Base-by-base conservation (phyloP, 306 rosid species). In the Pyrus communis region DNA sequence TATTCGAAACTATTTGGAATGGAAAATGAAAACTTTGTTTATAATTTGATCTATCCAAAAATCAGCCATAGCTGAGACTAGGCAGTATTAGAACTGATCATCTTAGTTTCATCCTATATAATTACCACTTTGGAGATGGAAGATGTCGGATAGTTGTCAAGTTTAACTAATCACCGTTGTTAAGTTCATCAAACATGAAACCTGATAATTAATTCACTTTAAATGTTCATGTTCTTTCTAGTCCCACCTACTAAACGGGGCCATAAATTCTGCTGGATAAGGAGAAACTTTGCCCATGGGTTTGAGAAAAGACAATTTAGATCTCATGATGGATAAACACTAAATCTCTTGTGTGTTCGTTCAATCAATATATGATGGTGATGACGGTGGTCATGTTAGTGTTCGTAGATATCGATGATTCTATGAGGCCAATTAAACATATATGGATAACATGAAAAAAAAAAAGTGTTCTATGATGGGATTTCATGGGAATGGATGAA, bases 371-470 rank as follows among this genome's bases (percentile, higher is more conserved):
- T 66, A 46, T 28, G 63, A 51, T n/a, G 28, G 79, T 77, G 80
- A 71, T 73, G 80, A 71, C 70, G 73, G 77, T 79, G 78, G 71
- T 81, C 75, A 61, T 31, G 73, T 71, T 62, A 74, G 58, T 10
- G 67, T 83, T 46, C 62, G 67, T 60, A 19, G 77, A 64, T 74
- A 61, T 23, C 25, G 73, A 21, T 72, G 85, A 87, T 28, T 61
- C 38, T 27, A 27, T 7, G 38, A 61, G 28, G 67, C 28, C 59
- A 22, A 43, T 14, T 3, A 9, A 18, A 23, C 57, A 35, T 65
- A 63, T 76, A 73, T 35, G 80, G 84, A 86, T 80, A 85, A 82
- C 81, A 76, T 70, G 61, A 65, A 70, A 54, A 6, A 35, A 31
- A 35, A 35, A 55, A 54, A 17, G 23, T 21, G 15, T 68, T 45